Percentiles rank a stretch among this genome's conserved stretches.
These are phyloP conservation scores for Amoeboaphelidium protococcarum DNA, from an alignment of 371 early-diverging fungal species.

Conservation along the genomic window DNA sequence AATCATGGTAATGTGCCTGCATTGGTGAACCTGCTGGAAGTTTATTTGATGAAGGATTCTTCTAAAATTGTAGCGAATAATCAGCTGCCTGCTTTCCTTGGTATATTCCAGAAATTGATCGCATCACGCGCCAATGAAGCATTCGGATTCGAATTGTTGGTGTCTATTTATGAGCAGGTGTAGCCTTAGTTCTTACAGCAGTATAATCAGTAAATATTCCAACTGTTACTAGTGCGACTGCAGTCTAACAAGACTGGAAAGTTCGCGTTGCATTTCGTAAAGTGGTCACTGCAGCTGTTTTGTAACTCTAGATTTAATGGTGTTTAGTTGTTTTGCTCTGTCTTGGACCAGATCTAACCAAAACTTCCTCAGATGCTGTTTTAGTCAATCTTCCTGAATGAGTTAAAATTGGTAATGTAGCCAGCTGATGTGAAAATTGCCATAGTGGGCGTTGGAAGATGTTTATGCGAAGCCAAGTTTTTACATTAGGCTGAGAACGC, in stretches of 20 bases:
- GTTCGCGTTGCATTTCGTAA: neutral
- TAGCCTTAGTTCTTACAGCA: neutral
- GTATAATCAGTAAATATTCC: neutral
- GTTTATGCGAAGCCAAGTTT: too few relatives aligned
- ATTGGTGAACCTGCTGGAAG: slow-evolving; percentile 52
- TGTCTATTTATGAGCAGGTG: slow-evolving; percentile 16
- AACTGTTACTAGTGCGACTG: neutral
- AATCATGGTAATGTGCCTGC: slow-evolving; percentile 76
- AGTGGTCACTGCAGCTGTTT: neutral
- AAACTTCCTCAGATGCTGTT: neutral
- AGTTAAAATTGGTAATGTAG: neutral
- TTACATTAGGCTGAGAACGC: neutral
- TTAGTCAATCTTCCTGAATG: neutral
- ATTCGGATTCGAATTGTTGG: slow-evolving; percentile 52
- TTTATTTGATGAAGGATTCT: slow-evolving; percentile 41
- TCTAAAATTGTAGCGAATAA: slow-evolving; percentile 26
- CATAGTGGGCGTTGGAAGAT: neutral
- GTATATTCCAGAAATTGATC: slow-evolving; percentile 78
- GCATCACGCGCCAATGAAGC: slow-evolving; percentile 54
- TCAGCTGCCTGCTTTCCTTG: slow-evolving; percentile 55
- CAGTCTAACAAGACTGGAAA: neutral
- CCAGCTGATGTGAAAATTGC: neutral
- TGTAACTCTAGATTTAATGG: neutral
- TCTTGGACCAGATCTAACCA: neutral
- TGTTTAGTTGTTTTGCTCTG: neutral